These are phyloP conservation scores for Basidiobolus meristosporus DNA, from an alignment of 371 early-diverging fungal genomes.

Conservation along the genomic window DNA sequence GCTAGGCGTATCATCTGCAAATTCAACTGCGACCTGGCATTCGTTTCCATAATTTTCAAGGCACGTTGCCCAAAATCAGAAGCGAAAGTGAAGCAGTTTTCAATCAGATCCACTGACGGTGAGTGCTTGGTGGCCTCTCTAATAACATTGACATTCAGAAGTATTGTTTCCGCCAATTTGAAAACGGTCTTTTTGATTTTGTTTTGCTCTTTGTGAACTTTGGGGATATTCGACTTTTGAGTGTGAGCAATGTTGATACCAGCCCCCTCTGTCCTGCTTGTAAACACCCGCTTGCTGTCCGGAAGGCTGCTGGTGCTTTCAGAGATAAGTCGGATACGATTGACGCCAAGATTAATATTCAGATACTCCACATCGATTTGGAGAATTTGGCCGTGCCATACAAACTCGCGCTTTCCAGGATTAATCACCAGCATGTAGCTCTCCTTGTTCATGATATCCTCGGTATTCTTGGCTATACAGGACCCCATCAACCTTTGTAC, in stretches of 20 bases:
- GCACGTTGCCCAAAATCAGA: conserved; percentile 54
- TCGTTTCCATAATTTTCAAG: conserved; percentile 39
- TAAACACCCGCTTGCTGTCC: conserved; percentile 20
- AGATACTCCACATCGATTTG: conserved; percentile 29
- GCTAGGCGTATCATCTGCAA: conserved; percentile 43
- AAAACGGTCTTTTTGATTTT: conserved; percentile 38
- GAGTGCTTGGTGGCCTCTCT: conserved; percentile 24
- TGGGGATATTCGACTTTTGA: conserved; percentile 31
- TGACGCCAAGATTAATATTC: conserved; percentile 11
- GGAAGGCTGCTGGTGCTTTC: conserved; percentile 19
- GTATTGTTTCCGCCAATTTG: conserved; percentile 28
- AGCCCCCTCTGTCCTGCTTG: conserved; percentile 16
- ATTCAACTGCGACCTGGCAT: conserved; percentile 24
- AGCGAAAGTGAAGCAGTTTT: conserved; percentile 69
- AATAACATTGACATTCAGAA: conserved; percentile 27
- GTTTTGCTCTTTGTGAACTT: conserved; percentile 29
- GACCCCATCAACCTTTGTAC: too few relatives aligned
- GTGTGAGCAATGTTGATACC: conserved; percentile 28
- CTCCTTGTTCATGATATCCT: too few relatives aligned
- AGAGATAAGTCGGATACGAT: conserved; percentile 49
- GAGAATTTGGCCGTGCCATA: too few relatives aligned
- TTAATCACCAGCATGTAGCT: too few relatives aligned
- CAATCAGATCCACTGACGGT: conserved; percentile 53
- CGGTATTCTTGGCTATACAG: too few relatives aligned
- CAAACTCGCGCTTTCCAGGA: too few relatives aligned